These are phyloP conservation scores for Apophysomyces variabilis DNA, from an alignment of 371 early-diverging fungal genomes.

Conservation along the genomic window DNA sequence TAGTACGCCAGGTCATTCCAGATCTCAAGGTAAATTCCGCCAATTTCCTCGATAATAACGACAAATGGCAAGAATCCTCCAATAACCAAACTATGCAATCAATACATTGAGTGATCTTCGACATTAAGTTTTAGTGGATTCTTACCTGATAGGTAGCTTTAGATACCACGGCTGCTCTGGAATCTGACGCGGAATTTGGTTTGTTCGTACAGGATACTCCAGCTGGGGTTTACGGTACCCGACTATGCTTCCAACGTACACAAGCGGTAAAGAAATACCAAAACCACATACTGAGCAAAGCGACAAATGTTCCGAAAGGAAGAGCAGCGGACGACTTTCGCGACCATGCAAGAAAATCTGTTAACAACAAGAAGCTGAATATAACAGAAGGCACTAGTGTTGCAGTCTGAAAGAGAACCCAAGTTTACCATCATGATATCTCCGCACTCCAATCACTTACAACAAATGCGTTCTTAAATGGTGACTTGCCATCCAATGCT, in stretches of 20 bases:
- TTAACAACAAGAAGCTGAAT: slow-evolving; percentile 49
- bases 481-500: slow-evolving; percentile 74
- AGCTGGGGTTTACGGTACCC: slow-evolving; percentile 72
- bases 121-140: neutral
- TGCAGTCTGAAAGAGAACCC: slow-evolving; percentile 36
- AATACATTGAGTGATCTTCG: neutral
- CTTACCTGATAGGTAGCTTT: slow-evolving; percentile 52
- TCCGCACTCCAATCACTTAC: slow-evolving; percentile 18
- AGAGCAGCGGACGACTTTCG: slow-evolving; percentile 80
- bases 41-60: slow-evolving; percentile 82
- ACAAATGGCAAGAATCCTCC: slow-evolving; percentile 91
- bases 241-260: slow-evolving; percentile 76
- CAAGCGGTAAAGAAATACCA: slow-evolving; percentile 73
- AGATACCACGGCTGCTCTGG: slow-evolving; percentile 86
- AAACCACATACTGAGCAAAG: slow-evolving; percentile 77
- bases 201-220: slow-evolving; percentile 84
- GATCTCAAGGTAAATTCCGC: slow-evolving; percentile 37
- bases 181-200: slow-evolving; percentile 95
- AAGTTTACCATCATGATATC: neutral
- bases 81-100: slow-evolving; percentile 58
- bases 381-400: slow-evolving; percentile 55
- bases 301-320: slow-evolving; percentile 83
- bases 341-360: slow-evolving; percentile 81
- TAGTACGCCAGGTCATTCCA: slow-evolving; percentile 66
- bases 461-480: slow-evolving; percentile 73